Percentiles rank a stretch among this genome's conserved stretches.
Evolutionary conservation across 371 early-diverging fungal species (phyloP).

Genomic region (Zopfochytrium polystomum): DNA sequence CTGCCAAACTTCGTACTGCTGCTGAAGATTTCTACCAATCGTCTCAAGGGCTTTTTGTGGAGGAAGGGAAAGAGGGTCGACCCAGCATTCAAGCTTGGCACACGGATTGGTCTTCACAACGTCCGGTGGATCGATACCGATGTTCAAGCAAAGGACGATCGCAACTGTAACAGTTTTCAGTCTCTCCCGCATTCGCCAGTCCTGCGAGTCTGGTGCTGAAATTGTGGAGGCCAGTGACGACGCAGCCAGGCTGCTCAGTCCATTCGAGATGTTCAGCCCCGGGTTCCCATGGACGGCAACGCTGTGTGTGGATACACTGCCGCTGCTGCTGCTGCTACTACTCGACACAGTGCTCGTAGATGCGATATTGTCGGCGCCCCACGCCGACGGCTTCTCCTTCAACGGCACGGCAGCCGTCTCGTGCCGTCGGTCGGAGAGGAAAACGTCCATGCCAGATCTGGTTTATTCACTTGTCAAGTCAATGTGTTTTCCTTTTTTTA

Average conservation of each 20-base stretch:
- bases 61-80: constrained; percentile 81
- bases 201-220: no score
- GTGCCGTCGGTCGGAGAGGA: constrained; percentile 15
- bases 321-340: no score
- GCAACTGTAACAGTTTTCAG: constrained; percentile 62
- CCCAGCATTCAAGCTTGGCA: constrained; percentile 92
- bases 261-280: background rate
- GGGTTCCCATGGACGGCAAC: background rate
- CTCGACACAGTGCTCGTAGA: no score
- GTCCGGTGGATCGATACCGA: constrained; percentile 96
- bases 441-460: no score
- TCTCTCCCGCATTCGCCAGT: constrained; percentile 62
- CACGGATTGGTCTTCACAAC: constrained; percentile 82
- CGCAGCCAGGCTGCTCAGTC: no score
- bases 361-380: no score
- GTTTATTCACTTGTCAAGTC: no score
- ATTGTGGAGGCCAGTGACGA: no score
- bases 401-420: constrained; percentile 10
- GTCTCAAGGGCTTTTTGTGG: constrained; percentile 79
- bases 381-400: background rate
- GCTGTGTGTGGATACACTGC: background rate
- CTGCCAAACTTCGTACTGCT: constrained; percentile 89
- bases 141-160: constrained; percentile 88
- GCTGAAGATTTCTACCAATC: constrained; percentile 85
- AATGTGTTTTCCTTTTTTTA: no score